Base-by-base conservation (phyloP, 208 protist genomes). In the Balamuthia mandrillaris region DNA sequence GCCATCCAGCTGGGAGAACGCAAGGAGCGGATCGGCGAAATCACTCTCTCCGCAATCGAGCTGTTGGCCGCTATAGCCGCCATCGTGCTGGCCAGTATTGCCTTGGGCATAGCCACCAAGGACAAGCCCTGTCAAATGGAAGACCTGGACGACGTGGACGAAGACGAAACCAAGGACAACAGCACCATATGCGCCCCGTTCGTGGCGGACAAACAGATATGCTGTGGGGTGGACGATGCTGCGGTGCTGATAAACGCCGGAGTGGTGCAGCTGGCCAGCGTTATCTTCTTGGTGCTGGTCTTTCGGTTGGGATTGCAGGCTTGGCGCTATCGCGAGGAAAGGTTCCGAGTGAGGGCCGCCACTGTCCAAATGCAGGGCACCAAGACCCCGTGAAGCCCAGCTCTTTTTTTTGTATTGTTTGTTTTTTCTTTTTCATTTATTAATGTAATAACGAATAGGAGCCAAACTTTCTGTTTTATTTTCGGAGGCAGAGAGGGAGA, bases 211-310 rank as follows among this genome's bases (percentile, higher is more conserved):
- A 39, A 78, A 33, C 41, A 58, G 27, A 58, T 78, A 3, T 78
- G 68, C 68, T 78, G 68, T 29, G 31, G 45, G 16, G 27, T 21
- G 44, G 68, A 78, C 68, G n/a, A 56, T 42, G 68, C n/a, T 5
- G 21, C 44, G 10, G 68, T 78, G 4, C 31, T 78, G 24, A 78
- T 78, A 42, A 78, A 78, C 68, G 68, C 68, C 31, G 68, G 68
- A 42, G 68, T 78, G 31, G 29, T 78, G 45, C 68, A 78, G 68
- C 68, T 78, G 18, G 52, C 68, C 2, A 49, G n/a, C 24, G 68
- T 78, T 18, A 29, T 78, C 4, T 58, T 78, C 24, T 2, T 78
- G 5, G 27, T 78, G 3, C 45, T 78, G 29, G 10, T 35, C 9
- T 29, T 78, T 0, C 68, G 68, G 18, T 16, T 78, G 3, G 58